These are phyloP conservation scores for Phialophora tarda DNA, from an alignment of 2,329 filamentous ascomycete genomes.

Conservation along the genomic window DNA sequence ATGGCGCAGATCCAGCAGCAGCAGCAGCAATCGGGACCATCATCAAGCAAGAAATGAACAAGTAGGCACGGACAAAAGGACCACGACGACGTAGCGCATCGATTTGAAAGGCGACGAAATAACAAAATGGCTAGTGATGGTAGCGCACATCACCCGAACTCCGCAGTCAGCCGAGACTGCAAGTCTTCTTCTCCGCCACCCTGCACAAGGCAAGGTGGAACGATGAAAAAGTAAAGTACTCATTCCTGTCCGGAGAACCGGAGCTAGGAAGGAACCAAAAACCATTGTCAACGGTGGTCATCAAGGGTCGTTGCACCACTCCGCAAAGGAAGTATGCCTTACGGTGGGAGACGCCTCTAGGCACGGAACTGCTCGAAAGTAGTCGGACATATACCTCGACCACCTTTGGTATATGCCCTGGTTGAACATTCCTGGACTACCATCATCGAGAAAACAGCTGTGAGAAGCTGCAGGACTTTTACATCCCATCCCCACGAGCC, in stretches of 20 bases:
- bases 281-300: neutral
- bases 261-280: neutral
- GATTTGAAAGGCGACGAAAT: neutral
- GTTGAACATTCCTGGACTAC: constrained; percentile 26
- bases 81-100: neutral
- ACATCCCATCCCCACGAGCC: constrained; percentile 12
- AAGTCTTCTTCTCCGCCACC: constrained; percentile 24
- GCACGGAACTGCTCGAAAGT: constrained; percentile 20
- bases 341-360: constrained; percentile 24
- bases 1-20: constrained; percentile 50
- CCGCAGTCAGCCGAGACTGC: too few relatives aligned
- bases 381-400: neutral
- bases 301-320: constrained; percentile 11
- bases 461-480: constrained; percentile 1
- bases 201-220: constrained; percentile 24
- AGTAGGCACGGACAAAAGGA: neutral
- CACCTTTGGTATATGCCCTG: constrained; percentile 2
- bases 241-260: neutral
- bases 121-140: too few relatives aligned
- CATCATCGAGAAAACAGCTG: constrained; percentile 20
- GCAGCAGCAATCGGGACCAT: constrained; percentile 20
- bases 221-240: constrained; percentile 24
- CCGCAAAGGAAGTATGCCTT: constrained; percentile 14
- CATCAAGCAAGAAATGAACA: constrained; percentile 28
- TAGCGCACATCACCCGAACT: too few relatives aligned